Evolutionary conservation across 2,329 filamentous ascomycete species (phyloP).

Genomic region (Colletotrichum neosansevieriae): DNA sequence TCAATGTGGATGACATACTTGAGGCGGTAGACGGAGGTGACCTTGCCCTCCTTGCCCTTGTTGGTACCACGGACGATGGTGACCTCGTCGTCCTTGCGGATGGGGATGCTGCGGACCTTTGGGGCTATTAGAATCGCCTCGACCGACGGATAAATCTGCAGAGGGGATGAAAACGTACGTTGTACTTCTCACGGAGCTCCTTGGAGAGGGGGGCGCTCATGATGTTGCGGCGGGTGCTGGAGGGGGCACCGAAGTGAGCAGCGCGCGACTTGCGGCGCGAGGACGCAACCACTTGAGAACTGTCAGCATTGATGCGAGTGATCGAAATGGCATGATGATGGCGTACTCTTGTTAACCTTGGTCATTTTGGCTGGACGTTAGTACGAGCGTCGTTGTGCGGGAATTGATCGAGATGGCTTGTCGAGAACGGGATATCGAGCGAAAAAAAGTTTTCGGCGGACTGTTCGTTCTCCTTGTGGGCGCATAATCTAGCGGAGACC

Average conservation of each 20-base stretch:
- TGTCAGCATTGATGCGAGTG: constrained; percentile 42
- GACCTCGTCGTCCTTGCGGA: constrained; percentile 98
- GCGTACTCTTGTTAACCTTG: constrained; percentile 75
- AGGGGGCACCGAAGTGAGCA: constrained; percentile 96
- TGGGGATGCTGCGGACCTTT: constrained; percentile 92
- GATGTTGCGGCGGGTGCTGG: constrained; percentile 92
- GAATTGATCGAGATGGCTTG: constrained; percentile 23
- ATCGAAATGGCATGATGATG: neutral
- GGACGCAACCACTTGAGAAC: constrained; percentile 71
- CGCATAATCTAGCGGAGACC: neutral
- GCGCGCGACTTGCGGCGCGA: constrained; percentile 99
- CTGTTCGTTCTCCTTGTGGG: neutral
- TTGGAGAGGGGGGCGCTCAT: constrained; percentile 97
- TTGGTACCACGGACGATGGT: constrained; percentile 90
- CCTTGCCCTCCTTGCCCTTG: constrained; percentile 99
- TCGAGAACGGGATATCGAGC: neutral
- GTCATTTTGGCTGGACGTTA: constrained; percentile 68
- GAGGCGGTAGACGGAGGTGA: constrained; percentile 97
- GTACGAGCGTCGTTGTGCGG: constrained; percentile 37
- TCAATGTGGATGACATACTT: constrained; percentile 99
- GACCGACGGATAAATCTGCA: neutral
- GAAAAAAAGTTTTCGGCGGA: constrained; percentile 15
- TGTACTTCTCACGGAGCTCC: constrained; percentile 99
- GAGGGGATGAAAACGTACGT: constrained; percentile 70
- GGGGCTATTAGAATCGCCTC: neutral